These are phyloP conservation scores for Carex scoparia DNA, from an alignment of 176 grass and related monocot species.

Conservation along the genomic window DNA sequence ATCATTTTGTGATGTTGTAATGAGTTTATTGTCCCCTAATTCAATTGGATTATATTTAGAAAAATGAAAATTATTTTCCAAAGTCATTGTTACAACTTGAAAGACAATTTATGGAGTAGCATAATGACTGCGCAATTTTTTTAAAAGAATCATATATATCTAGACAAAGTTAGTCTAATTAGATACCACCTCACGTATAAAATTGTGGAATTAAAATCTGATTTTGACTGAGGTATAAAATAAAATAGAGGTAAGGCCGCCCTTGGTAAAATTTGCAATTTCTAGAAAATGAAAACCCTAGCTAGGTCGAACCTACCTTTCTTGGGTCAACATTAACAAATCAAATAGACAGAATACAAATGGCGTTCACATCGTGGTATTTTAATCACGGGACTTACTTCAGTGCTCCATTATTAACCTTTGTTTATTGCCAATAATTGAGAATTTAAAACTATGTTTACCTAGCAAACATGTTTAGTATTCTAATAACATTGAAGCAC, in stretches of 20 bases:
- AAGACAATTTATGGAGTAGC: background rate
- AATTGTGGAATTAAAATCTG: background rate
- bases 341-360: background rate
- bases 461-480: background rate
- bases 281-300: background rate
- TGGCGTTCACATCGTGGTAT: background rate
- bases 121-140: background rate
- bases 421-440: background rate
- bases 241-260: background rate
- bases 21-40: too few species aligned
- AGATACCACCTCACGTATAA: background rate
- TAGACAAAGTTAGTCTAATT: background rate
- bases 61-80: background rate
- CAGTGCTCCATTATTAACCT: background rate
- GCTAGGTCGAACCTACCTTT: background rate
- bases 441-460: background rate
- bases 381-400: background rate
- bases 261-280: background rate
- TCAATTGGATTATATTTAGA: background rate
- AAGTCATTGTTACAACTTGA: background rate
- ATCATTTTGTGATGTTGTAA: too few species aligned
- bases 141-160: background rate
- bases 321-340: background rate
- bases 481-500: background rate
- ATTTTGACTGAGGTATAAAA: slow-evolving; percentile 4